Evolutionary conservation across 225 moss, liverwort and hornwort genomes (phyloP).

Genomic region (Physcomitrellopsis africana): DNA sequence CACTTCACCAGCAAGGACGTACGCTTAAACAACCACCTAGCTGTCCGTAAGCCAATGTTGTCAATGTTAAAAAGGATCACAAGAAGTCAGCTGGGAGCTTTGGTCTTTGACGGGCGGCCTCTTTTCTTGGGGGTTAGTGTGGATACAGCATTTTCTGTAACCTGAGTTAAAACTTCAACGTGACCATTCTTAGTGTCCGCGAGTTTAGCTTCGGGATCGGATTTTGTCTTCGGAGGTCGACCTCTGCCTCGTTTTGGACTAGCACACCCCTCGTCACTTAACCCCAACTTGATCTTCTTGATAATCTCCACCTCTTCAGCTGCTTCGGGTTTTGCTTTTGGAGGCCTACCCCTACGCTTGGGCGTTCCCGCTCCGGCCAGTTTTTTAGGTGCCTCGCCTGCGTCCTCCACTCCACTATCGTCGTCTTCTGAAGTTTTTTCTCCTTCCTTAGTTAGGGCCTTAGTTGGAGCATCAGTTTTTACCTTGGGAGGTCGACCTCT

Average conservation of each 20-base stretch:
- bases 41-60: conserved; percentile 12
- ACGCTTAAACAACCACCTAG: conserved; percentile 33
- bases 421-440: no score
- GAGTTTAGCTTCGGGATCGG: conserved; percentile 16
- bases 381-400: not conserved
- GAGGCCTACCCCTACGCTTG: conserved; percentile 53
- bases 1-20: conserved; percentile 42
- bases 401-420: no score
- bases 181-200: not conserved
- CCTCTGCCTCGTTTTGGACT: conserved; percentile 45
- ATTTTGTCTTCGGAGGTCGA: conserved; percentile 44
- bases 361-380: conserved; percentile 33
- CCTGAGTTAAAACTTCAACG: conserved; percentile 20
- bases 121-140: conserved; percentile 41
- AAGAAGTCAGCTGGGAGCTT: conserved; percentile 24
- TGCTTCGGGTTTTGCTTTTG: conserved; percentile 42
- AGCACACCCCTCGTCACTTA: not conserved
- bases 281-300: conserved; percentile 38
- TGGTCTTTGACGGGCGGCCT: conserved; percentile 52
- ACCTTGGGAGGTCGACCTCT: conserved; percentile 51
- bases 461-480: conserved; percentile 21
- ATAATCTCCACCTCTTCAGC: conserved; percentile 18
- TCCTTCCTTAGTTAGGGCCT: not conserved
- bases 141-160: conserved; percentile 10
- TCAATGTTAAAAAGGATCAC: conserved; percentile 2